Evolutionary conservation across 495 filamentous ascomycete genomes (phyloP).

Genomic region (Hypomontagnella submonticulosa): DNA sequence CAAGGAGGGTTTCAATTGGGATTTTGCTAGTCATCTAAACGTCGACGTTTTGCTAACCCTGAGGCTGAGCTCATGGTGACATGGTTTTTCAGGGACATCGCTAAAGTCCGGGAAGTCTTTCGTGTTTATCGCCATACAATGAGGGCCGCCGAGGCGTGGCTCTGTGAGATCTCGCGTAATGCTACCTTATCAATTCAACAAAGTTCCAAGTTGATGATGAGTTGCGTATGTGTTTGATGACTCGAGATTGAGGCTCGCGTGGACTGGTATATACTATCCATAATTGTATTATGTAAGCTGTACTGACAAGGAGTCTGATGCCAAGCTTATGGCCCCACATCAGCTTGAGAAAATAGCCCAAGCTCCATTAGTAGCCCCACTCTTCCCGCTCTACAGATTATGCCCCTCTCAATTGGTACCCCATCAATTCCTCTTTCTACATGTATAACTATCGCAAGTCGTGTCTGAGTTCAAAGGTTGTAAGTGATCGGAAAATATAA

Average conservation of each 20-base stretch:
- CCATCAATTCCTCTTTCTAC: not conserved
- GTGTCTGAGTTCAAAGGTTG: not conserved
- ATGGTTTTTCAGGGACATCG: no score
- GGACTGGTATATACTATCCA: not conserved
- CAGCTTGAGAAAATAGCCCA: slow-evolving; percentile 4
- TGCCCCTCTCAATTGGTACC: not conserved
- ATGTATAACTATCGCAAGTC: not conserved
- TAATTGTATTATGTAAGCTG: slow-evolving; percentile 13
- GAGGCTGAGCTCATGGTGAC: no score
- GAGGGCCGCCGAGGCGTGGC: no score
- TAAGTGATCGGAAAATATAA: slow-evolving; percentile 1
- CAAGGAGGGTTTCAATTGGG: no score
- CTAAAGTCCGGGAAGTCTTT: no score
- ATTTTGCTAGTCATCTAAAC: no score
- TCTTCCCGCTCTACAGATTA: slow-evolving; percentile 1
- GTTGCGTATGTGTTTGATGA: not conserved
- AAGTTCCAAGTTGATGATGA: no score
- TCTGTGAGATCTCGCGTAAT: no score
- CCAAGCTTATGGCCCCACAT: not conserved
- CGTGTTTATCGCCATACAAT: no score
- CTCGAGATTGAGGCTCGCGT: not conserved
- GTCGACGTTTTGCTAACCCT: no score
- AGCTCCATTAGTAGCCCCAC: slow-evolving; percentile 3
- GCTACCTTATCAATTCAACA: no score
- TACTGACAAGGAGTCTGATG: not conserved